These are phyloP conservation scores for Elsinoe perseae DNA, from an alignment of 2,329 filamentous ascomycete genomes.

Conservation along the genomic window DNA sequence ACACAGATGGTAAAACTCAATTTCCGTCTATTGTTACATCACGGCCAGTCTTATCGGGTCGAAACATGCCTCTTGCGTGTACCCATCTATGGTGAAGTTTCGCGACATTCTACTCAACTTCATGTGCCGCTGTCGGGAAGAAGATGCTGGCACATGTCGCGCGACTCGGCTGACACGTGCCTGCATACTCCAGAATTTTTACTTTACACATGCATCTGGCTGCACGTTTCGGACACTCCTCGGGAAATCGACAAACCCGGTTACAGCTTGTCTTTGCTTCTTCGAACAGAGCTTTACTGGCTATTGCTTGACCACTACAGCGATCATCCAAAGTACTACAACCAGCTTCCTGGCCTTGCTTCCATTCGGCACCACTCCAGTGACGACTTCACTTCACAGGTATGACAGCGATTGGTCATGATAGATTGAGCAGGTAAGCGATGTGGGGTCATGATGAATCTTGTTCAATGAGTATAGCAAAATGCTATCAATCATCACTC, in stretches of 20 bases:
- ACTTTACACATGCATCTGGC: neutral
- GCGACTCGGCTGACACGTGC: slow-evolving; percentile 1
- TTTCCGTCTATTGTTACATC: slow-evolving; percentile 3
- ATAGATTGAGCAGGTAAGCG: no score
- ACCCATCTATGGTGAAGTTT: neutral
- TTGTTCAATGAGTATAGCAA: no score
- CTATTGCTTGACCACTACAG: neutral
- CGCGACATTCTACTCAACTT: neutral
- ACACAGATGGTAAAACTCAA: slow-evolving; percentile 8
- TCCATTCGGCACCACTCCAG: no score
- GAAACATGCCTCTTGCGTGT: neutral
- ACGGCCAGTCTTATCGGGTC: neutral
- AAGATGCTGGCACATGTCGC: neutral
- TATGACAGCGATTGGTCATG: no score
- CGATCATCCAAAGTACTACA: neutral
- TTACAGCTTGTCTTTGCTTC: neutral
- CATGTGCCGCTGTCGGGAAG: neutral
- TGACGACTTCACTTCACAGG: no score
- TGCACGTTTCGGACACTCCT: neutral
- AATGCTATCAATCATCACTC: slow-evolving; percentile 41
- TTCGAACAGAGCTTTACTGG: neutral
- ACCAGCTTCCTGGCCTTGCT: no score
- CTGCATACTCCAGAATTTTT: neutral
- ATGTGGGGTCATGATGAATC: no score
- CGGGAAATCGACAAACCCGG: neutral